Base-by-base conservation (phyloP, 805 yeast species). In the Myxozyma neotropica region DNA sequence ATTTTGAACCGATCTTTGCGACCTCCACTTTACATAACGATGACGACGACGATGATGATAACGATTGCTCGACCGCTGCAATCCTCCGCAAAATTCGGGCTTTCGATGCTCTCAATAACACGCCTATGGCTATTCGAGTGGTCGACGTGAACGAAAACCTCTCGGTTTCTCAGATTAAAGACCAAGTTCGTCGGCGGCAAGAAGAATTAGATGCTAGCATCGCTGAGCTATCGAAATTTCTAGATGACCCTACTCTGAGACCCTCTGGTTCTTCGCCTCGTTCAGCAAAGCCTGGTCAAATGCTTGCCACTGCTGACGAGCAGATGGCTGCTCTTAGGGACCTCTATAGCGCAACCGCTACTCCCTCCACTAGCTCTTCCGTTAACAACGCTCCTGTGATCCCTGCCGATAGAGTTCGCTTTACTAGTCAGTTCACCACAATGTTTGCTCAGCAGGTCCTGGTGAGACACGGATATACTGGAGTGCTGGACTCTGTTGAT, bases 391-490 rank as follows among this genome's bases (percentile, higher is more conserved):
- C 35, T 1, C 12, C 53, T 2, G 17, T n/a, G 19, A 19, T n/a
- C 1, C 6, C 23, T 23, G 12, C 17, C n/a, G 21, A 19, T 24
- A 36, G 29, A 23, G 15, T 2, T 17, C 4, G 48, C 27, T 1
- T 5, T 15, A n/a, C 49, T 5, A 12, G 4, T 33, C 38, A 10
- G 24, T 59, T 42, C 40, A 61, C 64, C 6, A 59, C 65, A 8
- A 23, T 31, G 8, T 61, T 54, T 45, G 65, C 64, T 10, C 65
- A 61, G 26, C 59, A 55, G 27, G 48, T 47, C 23, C 53, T 61
- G 6, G 12, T 38, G 13, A 59, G 53, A 7, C 43, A 59, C 39
- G 63, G 65, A 4, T 61, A 47, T 45, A 21, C 21, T 3, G 65
- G 65, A 12, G 45, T 19, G 4, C 54, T 58, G 6, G 65, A 61